Conservation (phyloP, 1,139 yeast species). For the Hanseniaspora sp. region DNA sequence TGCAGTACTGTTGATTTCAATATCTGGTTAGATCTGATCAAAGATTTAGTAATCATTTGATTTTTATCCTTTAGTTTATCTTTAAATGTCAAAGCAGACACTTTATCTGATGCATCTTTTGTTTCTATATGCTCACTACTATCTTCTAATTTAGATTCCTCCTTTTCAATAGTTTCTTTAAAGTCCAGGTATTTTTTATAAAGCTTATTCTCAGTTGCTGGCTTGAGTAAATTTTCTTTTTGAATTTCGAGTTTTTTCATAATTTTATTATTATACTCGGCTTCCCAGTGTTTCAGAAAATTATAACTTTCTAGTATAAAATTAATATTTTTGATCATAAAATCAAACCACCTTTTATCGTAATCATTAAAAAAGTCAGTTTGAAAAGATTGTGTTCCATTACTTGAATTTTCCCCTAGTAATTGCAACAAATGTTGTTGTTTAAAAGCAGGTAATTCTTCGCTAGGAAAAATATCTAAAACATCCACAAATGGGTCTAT, state of each 20-base stretch:
- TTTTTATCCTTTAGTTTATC: conserved; percentile 30
- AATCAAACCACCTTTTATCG: conserved; percentile 9
- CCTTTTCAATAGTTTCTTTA: conserved; percentile 5
- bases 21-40: conserved; percentile 33
- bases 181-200: conserved; percentile 2
- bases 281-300: conserved; percentile 13
- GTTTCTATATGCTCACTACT: background rate
- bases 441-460: conserved; percentile 4
- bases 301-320: conserved; percentile 6
- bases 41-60: conserved; percentile 30
- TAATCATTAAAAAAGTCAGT: background rate
- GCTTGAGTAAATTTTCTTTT: conserved; percentile 3
- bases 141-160: background rate
- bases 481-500: conserved; percentile 15
- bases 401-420: background rate
- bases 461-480: conserved; percentile 4
- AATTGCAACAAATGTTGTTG: background rate
- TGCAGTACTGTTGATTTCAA: conserved; percentile 47
- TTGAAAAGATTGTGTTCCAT: background rate
- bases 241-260: conserved; percentile 1
- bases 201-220: conserved; percentile 6
- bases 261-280: background rate
- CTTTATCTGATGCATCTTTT: conserved; percentile 7
- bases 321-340: background rate
- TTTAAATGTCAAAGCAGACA: conserved; percentile 23